Percentiles rank a stretch among this genome's conserved stretches.
Conservation (phyloP, 2,329 filamentous ascomycete genomes). For the Colletotrichum eleusines region DNA sequence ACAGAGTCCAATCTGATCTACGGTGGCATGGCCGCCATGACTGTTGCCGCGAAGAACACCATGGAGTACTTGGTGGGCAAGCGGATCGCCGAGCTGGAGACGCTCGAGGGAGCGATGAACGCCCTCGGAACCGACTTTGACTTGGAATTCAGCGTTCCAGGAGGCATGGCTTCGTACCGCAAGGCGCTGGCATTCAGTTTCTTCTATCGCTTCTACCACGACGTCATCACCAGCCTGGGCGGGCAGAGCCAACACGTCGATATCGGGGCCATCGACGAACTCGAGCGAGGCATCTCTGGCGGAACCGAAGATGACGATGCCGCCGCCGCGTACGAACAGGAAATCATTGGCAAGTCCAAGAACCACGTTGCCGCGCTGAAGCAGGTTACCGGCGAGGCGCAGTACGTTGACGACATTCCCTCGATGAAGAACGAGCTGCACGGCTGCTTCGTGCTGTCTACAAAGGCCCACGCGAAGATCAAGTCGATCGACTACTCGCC, state of each 20-base stretch:
- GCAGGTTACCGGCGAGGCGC: constrained; percentile 92
- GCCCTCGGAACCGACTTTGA: constrained; percentile 92
- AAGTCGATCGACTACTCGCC: constrained; percentile 79
- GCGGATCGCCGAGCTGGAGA: constrained; percentile 82
- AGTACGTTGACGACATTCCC: constrained; percentile 97
- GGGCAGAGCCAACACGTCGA: constrained; percentile 66
- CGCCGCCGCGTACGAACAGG: constrained; percentile 82
- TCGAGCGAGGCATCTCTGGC: constrained; percentile 84
- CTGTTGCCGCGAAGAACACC: constrained; percentile 85
- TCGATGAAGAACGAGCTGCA: constrained; percentile 88
- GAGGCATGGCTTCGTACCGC: constrained; percentile 96
- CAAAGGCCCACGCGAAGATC: constrained; percentile 89
- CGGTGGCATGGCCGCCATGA: constrained; percentile 94
- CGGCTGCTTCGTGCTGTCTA: constrained; percentile 88
- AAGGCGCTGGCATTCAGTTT: constrained; percentile 92
- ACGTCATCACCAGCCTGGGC: constrained; percentile 76
- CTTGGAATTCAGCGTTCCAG: constrained; percentile 89
- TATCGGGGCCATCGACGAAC: constrained; percentile 81
- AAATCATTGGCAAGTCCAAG: constrained; percentile 85
- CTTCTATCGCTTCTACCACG: constrained; percentile 98
- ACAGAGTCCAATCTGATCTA: constrained; percentile 85
- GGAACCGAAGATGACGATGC: constrained; percentile 83
- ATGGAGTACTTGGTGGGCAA: constrained; percentile 81
- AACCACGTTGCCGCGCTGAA: constrained; percentile 92
- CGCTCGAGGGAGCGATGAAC: constrained; percentile 90